Evolutionary conservation across 192 early-diverging fungal genomes (phyloP).

Genomic region (Coemansia sp.): DNA sequence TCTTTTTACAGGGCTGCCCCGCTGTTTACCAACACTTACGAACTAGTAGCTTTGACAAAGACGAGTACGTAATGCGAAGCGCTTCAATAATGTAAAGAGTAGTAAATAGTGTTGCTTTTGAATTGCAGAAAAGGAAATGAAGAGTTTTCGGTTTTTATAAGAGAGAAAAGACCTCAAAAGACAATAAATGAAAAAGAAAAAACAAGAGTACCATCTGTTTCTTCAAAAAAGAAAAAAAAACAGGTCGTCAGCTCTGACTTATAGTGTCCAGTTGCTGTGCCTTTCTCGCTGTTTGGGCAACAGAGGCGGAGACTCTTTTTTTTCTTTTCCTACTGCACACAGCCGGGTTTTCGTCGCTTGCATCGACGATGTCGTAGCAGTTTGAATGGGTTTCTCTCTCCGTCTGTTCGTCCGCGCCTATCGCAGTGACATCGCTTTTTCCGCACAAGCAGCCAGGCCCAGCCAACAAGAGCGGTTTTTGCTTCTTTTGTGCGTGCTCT

Average conservation of each 20-base stretch:
- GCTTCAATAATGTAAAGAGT: slow-evolving; percentile 1
- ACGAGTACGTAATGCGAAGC: not conserved
- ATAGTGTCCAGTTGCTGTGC: not conserved
- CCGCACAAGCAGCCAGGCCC: too few relatives aligned
- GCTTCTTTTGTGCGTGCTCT: too few relatives aligned
- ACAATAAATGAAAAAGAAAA: not conserved
- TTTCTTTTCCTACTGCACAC: too few relatives aligned
- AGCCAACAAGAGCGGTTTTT: too few relatives aligned
- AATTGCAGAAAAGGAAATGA: not conserved
- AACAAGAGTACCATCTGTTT: not conserved
- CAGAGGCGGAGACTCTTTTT: too few relatives aligned
- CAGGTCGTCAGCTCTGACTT: not conserved
- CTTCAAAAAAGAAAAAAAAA: not conserved
- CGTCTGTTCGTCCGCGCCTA: too few relatives aligned
- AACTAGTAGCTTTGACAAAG: not conserved
- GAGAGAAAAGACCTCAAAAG: not conserved
- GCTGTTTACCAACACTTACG: not conserved
- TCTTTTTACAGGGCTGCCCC: not conserved
- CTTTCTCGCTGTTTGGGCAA: too few relatives aligned
- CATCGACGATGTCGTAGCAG: too few relatives aligned
- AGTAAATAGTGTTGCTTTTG: not conserved
- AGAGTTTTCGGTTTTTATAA: not conserved
- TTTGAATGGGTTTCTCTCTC: too few relatives aligned
- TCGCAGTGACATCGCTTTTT: too few relatives aligned
- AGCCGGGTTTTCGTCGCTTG: too few relatives aligned